phyloP scores from a whole-genome alignment of 192 early-diverging fungal genomes.

The Spinellus fusiger region DNA sequence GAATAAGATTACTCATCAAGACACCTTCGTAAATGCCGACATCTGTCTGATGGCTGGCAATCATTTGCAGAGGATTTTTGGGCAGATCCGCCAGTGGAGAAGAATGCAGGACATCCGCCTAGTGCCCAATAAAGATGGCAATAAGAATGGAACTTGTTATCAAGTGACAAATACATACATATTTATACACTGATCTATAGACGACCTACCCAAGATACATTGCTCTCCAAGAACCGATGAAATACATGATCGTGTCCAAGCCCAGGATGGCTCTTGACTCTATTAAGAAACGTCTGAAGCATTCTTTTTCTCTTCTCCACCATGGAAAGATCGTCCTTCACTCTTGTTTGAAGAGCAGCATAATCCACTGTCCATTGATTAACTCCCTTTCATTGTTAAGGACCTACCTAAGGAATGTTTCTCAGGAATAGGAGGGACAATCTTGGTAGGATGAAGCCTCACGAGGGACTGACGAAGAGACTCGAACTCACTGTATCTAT shows the following conservation, averaged over 20 bases:
- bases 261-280: conserved; percentile 82
- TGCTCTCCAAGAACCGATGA: conserved; percentile 86
- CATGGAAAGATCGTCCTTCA: conserved; percentile 83
- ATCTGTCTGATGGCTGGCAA: conserved; percentile 10
- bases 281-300: conserved; percentile 92
- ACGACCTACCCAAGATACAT: conserved; percentile 58
- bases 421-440: conserved; percentile 95
- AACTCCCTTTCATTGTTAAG: background rate
- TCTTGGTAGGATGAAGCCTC: conserved; percentile 77
- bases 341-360: conserved; percentile 75
- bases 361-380: conserved; percentile 42
- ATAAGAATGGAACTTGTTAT: background rate
- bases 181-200: background rate
- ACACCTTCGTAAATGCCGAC: background rate
- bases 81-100: conserved; percentile 64
- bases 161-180: background rate
- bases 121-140: background rate
- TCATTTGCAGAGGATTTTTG: conserved; percentile 52
- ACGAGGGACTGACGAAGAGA: conserved; percentile 73
- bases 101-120: conserved; percentile 67
- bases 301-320: conserved; percentile 88
- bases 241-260: conserved; percentile 83
- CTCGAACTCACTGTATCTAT: conserved; percentile 97
- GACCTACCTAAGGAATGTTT: conserved; percentile 85
- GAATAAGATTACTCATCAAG: conserved; percentile 27